Percentiles rank a stretch among this genome's conserved stretches.
phyloP scores from a whole-genome alignment of 805 yeast species.

The Citeromyces matritensis region DNA sequence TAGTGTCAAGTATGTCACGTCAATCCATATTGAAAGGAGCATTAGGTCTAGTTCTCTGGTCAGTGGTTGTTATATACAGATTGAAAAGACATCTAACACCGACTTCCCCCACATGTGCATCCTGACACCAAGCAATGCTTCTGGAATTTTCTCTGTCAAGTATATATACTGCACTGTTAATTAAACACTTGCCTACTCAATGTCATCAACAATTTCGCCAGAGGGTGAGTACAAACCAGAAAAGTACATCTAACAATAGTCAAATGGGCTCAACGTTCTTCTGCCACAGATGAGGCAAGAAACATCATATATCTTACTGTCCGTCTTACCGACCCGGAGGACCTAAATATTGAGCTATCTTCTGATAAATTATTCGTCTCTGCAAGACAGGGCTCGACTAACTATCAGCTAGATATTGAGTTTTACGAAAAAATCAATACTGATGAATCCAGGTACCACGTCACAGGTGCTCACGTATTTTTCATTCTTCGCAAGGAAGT shows the following conservation, averaged over 20 bases:
- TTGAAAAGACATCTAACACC: no score
- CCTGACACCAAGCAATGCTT: no score
- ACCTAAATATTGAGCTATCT: slow-evolving; percentile 48
- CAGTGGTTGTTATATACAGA: no score
- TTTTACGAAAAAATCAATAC: slow-evolving; percentile 66
- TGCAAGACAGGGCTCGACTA: slow-evolving; percentile 29
- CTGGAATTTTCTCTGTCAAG: no score
- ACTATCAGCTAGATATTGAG: slow-evolving; percentile 56
- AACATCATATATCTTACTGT: slow-evolving; percentile 68
- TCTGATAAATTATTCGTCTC: slow-evolving; percentile 33
- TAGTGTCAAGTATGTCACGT: no score
- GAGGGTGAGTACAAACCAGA: slow-evolving; percentile 2
- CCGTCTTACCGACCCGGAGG: slow-evolving; percentile 51
- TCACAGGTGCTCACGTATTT: slow-evolving; percentile 48
- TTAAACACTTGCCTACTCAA: no score
- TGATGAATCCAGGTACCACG: slow-evolving; percentile 39
- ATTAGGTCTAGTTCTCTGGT: no score
- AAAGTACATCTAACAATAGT: slow-evolving; percentile 22
- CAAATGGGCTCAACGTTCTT: slow-evolving; percentile 95
- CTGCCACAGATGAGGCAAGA: slow-evolving; percentile 51
- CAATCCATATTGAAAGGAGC: no score
- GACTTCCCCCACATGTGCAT: no score
- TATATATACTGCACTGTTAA: no score
- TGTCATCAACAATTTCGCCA: slow-evolving; percentile 3
- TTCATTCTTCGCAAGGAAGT: slow-evolving; percentile 60